These are phyloP conservation scores for Rubroshorea leprosula DNA, from an alignment of 345 rosid genomes.

Conservation along the genomic window DNA sequence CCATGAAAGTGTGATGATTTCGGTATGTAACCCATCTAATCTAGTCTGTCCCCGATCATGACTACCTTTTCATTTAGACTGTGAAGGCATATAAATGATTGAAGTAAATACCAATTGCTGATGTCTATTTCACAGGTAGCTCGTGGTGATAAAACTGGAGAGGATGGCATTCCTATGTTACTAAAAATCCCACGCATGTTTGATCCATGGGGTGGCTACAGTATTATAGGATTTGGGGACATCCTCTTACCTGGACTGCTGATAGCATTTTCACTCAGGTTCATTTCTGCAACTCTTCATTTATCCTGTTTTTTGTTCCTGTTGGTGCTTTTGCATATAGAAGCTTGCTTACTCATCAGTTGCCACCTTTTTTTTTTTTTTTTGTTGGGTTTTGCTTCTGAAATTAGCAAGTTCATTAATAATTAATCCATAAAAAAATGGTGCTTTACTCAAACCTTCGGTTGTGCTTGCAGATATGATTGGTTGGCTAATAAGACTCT, in stretches of 20 bases:
- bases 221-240: constrained; percentile 98
- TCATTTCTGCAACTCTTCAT: constrained; percentile 7
- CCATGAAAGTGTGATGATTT: constrained; percentile 98
- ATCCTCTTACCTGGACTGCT: constrained; percentile 92
- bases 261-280: constrained; percentile 93
- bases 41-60: constrained; percentile 5
- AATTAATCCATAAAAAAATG: no score
- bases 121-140: constrained; percentile 59
- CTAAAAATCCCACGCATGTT: constrained; percentile 92
- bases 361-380: no score
- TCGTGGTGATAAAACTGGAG: constrained; percentile 90
- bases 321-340: no score
- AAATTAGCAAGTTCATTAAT: no score
- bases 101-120: no score
- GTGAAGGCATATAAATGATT: constrained; percentile 2
- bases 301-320: no score
- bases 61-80: constrained; percentile 5
- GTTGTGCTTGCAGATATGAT: constrained; percentile 57
- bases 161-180: constrained; percentile 98
- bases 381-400: no score
- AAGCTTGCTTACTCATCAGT: no score
- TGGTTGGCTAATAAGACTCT: constrained; percentile 85
- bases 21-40: constrained; percentile 50
- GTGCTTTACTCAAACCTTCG: not conserved
- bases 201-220: constrained; percentile 99